phyloP scores from a whole-genome alignment of 1,139 yeast genomes.

The Protomyces inouyei region DNA sequence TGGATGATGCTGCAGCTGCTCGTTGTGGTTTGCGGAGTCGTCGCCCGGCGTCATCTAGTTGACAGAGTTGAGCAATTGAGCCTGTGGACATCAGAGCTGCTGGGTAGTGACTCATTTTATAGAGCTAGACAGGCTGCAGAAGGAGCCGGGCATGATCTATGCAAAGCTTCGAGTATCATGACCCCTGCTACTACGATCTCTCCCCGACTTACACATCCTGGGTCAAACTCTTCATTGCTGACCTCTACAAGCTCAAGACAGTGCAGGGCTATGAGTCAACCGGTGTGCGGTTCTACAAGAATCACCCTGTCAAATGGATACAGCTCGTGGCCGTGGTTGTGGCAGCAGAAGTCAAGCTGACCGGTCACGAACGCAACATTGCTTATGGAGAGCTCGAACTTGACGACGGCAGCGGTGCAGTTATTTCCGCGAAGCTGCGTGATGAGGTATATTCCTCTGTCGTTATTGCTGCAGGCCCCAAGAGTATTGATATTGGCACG shows the following conservation, averaged over 20 bases:
- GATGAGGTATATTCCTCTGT: not conserved
- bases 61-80: too few relatives aligned
- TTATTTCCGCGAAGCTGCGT: not conserved
- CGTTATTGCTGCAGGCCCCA: not conserved
- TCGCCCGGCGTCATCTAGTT: too few relatives aligned
- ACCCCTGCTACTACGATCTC: slow-evolving; percentile 15
- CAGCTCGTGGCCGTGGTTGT: slow-evolving; percentile 28
- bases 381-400: slow-evolving; percentile 12
- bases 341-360: slow-evolving; percentile 4
- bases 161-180: slow-evolving; percentile 11
- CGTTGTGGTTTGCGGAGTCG: too few relatives aligned
- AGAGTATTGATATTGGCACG: slow-evolving; percentile 17
- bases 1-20: too few relatives aligned
- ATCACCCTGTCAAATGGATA: slow-evolving; percentile 28
- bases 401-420: slow-evolving; percentile 28
- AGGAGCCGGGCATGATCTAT: not conserved
- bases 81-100: too few relatives aligned
- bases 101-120: too few relatives aligned
- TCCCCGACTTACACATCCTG: slow-evolving; percentile 25
- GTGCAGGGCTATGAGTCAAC: slow-evolving; percentile 22
- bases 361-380: not conserved
- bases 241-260: slow-evolving; percentile 1
- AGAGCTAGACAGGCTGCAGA: too few relatives aligned
- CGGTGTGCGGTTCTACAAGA: slow-evolving; percentile 22
- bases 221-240: slow-evolving; percentile 28